Evolutionary conservation across 345 rosid species (phyloP), one percentile per base, ranked within the genome.

Genomic region (Linum lewisii): DNA sequence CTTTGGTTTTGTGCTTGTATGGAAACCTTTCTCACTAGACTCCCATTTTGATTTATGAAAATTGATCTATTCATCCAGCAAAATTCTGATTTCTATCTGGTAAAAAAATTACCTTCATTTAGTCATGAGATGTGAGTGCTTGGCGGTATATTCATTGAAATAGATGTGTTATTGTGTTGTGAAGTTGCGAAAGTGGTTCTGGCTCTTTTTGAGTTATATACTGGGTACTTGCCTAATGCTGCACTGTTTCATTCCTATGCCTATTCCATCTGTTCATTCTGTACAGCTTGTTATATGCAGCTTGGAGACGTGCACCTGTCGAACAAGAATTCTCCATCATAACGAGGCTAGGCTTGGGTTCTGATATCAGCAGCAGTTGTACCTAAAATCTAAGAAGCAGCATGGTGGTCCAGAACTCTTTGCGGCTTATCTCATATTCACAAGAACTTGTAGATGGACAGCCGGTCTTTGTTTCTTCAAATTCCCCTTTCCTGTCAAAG

Each of bases 401-500:
- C 59, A 61, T 74, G 82, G 75, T 32, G 22, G 65, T 75, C 50
- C 74, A 37, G 20, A 65, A 76, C 50, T 50, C 75, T 34, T 22
- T 72, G 51, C 80, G 57, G 72, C 90, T 84, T 21, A 82, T 94
- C 61, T 59, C 87, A 21, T 90, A 87, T 76, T 78, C 92, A 9
- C 74, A 81, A 59, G 97, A 90, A 72, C 91, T 94, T 61, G 77
- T 79, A 29, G 87, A 81, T 63, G 88, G 95, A 18, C 77, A 84
- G 64, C 90, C 97, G 4, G 45, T 87, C 6, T 81, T 68, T 67
- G 81, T 78, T 67, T 78, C 80, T 69, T 94, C 99, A 21, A 94
- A 90, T 72, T 76, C 84, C 72, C 84, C 72, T 84, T 84, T 69
- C 96, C 99, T n/a, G 67, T 82, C 36, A 94, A 94, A 82, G 90